Percentiles rank a stretch among this genome's conserved stretches.
Conservation (phyloP, 73 alveolate genomes). For the Paramecium pentaurelia region DNA sequence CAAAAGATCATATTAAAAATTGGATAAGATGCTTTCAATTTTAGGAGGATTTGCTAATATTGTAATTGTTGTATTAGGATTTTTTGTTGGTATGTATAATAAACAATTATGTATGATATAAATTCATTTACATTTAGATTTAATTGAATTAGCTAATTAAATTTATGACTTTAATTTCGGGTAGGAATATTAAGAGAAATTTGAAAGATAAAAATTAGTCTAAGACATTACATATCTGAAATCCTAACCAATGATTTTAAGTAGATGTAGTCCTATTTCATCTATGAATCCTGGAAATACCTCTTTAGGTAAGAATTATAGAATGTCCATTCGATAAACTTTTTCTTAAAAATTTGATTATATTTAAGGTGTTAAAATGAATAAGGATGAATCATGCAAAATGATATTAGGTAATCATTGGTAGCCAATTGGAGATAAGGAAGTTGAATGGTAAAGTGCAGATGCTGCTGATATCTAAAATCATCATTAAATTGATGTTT, state of each 20-base stretch:
- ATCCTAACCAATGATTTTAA: background rate
- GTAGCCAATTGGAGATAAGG: background rate
- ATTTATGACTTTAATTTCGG: constrained; percentile 8
- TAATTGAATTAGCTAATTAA: constrained; percentile 23
- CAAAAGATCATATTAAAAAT: background rate
- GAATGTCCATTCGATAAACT: background rate
- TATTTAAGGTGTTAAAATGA: background rate
- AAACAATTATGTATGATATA: background rate
- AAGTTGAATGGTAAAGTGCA: background rate
- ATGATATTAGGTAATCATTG: background rate
- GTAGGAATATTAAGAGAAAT: background rate
- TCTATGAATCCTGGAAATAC: background rate
- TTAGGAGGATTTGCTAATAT: constrained; percentile 47
- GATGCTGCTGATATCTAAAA: background rate
- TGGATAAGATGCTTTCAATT: background rate
- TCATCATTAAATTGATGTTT: background rate
- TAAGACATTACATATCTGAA: background rate
- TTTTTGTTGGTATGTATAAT: constrained; percentile 17
- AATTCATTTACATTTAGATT: background rate
- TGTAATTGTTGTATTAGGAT: background rate
- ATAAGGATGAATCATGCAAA: background rate
- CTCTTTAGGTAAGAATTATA: background rate
- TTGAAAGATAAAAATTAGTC: background rate
- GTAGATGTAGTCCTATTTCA: background rate
- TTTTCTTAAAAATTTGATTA: background rate